phyloP scores from a whole-genome alignment of 2,329 filamentous ascomycete genomes.

The Fusarium devonianum region DNA sequence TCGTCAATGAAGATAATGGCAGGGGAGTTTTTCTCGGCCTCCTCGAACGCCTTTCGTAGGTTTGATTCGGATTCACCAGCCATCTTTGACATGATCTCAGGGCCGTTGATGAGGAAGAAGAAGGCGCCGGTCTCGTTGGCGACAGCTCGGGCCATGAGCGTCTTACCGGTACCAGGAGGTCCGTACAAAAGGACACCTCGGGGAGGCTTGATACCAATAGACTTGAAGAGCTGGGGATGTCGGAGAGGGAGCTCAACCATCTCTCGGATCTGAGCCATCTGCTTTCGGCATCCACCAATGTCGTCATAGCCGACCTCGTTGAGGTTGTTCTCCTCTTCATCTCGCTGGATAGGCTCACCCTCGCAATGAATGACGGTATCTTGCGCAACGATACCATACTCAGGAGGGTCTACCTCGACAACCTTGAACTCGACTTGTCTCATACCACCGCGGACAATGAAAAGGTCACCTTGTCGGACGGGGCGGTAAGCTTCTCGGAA shows the following conservation, averaged over 20 bases:
- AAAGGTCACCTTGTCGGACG: constrained; percentile 95
- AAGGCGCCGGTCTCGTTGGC: constrained; percentile 99
- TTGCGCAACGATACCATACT: constrained; percentile 98
- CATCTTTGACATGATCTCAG: constrained; percentile 99
- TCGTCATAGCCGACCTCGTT: constrained; percentile 99
- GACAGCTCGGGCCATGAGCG: constrained; percentile 96
- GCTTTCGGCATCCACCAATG: constrained; percentile 98
- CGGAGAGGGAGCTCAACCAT: constrained; percentile 96
- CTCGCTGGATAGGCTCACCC: constrained; percentile 87
- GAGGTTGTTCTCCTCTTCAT: constrained; percentile 98
- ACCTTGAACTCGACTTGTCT: constrained; percentile 99
- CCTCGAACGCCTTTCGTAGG: constrained; percentile 97
- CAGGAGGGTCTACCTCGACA: constrained; percentile 96
- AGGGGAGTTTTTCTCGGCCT: constrained; percentile 98
- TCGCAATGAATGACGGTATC: constrained; percentile 99
- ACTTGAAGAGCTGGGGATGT: constrained; percentile 99
- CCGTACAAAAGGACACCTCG: constrained; percentile 97
- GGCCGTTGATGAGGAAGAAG: constrained; percentile 99
- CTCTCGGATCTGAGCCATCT: constrained; percentile 99
- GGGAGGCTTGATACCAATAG: constrained; percentile 98
- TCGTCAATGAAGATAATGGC: constrained; percentile 99
- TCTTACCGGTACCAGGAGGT: constrained; percentile 99
- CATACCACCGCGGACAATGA: constrained; percentile 98
- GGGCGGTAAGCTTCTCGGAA: constrained; percentile 99
- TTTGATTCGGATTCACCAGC: constrained; percentile 99